A percentile compares a stretch with the other conserved stretches of the same genome.
phyloP scores from a whole-genome alignment of 441 rosid species.

The Corymbia citriodora region DNA sequence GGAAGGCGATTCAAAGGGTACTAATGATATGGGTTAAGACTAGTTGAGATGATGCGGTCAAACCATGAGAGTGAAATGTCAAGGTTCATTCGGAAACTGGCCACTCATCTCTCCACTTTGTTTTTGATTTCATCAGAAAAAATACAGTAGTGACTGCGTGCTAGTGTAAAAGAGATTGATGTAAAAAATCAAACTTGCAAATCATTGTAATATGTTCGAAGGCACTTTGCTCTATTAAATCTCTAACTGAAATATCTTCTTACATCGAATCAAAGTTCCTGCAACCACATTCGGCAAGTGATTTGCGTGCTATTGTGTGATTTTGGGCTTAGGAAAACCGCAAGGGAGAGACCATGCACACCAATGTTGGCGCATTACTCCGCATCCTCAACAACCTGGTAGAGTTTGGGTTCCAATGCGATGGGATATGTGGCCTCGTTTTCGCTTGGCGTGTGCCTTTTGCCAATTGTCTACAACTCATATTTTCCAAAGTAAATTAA shows the following conservation, averaged over 20 bases:
- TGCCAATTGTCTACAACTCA: background rate
- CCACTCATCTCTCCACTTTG: background rate
- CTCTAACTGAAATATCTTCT: background rate
- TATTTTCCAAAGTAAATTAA: too few relatives aligned
- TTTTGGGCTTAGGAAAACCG: background rate
- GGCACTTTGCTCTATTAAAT: background rate
- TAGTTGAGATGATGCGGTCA: background rate
- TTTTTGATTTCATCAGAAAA: background rate
- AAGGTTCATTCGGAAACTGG: background rate
- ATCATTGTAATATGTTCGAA: background rate
- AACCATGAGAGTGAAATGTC: background rate
- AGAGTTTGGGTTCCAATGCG: background rate
- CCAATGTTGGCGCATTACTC: background rate
- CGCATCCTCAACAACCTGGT: background rate
- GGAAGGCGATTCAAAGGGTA: background rate
- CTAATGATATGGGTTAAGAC: background rate
- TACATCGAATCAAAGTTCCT: background rate
- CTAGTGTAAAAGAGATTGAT: too few relatives aligned
- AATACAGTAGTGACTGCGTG: background rate
- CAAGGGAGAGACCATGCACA: background rate
- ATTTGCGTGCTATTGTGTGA: background rate
- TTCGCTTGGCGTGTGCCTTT: background rate
- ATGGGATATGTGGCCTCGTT: background rate
- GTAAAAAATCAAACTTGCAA: background rate
- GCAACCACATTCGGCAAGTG: background rate